Conservation (phyloP, 768 basidiomycete species). For the Sarcodon sp. region DNA sequence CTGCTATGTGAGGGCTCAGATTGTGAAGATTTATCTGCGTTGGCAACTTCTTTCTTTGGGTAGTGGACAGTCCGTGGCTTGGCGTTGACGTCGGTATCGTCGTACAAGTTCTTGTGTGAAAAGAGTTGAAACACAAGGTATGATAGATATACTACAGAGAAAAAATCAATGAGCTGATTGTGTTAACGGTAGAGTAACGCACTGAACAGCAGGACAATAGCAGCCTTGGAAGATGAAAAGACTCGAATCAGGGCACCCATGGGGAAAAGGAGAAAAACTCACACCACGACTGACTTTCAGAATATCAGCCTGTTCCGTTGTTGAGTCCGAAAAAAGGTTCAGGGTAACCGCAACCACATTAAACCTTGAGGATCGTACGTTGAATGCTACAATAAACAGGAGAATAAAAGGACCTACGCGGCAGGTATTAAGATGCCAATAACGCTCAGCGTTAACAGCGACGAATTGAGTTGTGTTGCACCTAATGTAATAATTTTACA, state of each 20-base stretch:
- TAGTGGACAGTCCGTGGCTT: slow-evolving; percentile 2
- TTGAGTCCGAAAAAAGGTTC: neutral
- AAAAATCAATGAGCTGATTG: neutral
- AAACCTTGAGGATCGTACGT: neutral
- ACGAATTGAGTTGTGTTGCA: slow-evolving; percentile 62
- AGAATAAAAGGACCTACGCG: slow-evolving; percentile 26
- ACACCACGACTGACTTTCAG: neutral
- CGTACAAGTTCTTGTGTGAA: slow-evolving; percentile 41
- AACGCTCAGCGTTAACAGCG: slow-evolving; percentile 66
- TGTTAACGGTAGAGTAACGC: slow-evolving; percentile 10
- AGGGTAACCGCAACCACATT: neutral
- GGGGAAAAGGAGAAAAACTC: too few species aligned
- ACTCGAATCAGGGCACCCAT: neutral
- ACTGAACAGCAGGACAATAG: slow-evolving; percentile 42
- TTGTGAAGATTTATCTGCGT: neutral
- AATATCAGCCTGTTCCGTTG: neutral
- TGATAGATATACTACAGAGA: slow-evolving; percentile 30
- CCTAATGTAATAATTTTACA: too few species aligned
- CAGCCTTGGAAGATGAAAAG: slow-evolving; percentile 19
- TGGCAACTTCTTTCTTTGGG: neutral
- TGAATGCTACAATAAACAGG: neutral
- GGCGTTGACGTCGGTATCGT: slow-evolving; percentile 13
- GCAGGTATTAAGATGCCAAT: slow-evolving; percentile 70
- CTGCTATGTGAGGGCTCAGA: slow-evolving; percentile 3
- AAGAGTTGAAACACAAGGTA: slow-evolving; percentile 45